Percentiles rank a stretch among this genome's conserved stretches.
Conservation (phyloP, 768 basidiomycete genomes). For the Boletus bicolor region DNA sequence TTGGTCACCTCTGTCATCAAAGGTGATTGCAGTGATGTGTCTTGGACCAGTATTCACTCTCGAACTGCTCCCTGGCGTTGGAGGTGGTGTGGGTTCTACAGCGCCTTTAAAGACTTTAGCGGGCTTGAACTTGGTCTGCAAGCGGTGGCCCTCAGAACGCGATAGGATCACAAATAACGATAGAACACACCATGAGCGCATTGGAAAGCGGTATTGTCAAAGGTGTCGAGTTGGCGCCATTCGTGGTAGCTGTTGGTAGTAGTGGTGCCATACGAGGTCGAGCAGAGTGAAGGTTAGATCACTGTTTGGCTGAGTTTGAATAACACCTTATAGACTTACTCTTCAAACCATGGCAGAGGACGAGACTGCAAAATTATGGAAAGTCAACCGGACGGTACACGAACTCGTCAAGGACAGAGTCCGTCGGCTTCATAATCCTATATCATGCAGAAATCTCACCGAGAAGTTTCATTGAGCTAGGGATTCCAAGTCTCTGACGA, state of each 20-base stretch:
- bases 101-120: conserved; percentile 85
- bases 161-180: background rate
- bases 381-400: conserved; percentile 93
- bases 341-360: conserved; percentile 62
- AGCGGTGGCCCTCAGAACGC: conserved; percentile 1
- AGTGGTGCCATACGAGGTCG: conserved; percentile 39
- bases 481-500: conserved; percentile 93
- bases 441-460: conserved; percentile 17
- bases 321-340: conserved; percentile 26
- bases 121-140: conserved; percentile 74
- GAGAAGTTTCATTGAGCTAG: conserved; percentile 40
- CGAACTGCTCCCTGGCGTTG: conserved; percentile 39
- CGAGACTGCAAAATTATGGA: conserved; percentile 88
- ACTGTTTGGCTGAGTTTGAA: conserved; percentile 55
- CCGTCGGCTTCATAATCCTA: conserved; percentile 14
- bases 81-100: conserved; percentile 58
- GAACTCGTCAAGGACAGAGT: conserved; percentile 96
- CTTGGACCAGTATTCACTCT: conserved; percentile 45
- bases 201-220: conserved; percentile 44
- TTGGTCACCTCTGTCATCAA: conserved; percentile 87
- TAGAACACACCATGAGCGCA: conserved; percentile 46
- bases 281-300: conserved; percentile 5
- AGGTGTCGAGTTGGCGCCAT: conserved; percentile 29
- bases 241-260: conserved; percentile 34
- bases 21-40: conserved; percentile 84